Conservation (phyloP, 208 protist species). For the Leishmania major region DNA sequence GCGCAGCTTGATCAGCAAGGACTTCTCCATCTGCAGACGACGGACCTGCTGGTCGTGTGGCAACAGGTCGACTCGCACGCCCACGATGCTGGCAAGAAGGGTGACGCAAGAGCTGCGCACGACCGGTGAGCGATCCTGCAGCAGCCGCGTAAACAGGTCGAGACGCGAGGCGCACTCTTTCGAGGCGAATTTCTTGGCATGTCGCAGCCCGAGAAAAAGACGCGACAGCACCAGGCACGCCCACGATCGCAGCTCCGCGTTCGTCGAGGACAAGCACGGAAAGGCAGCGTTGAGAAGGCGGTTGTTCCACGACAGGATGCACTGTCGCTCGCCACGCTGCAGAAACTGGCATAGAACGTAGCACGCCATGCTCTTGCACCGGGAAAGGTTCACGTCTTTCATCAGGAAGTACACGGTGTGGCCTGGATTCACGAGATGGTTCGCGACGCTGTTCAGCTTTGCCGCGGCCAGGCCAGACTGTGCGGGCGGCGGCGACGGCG, state of each 20-base stretch:
- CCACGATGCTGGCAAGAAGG: slow-evolving; percentile 78
- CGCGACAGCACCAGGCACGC: slow-evolving; percentile 77
- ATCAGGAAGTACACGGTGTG: slow-evolving; percentile 72
- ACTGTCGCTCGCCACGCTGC: slow-evolving; percentile 64
- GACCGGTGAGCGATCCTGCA: slow-evolving; percentile 84
- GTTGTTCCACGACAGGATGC: slow-evolving; percentile 83
- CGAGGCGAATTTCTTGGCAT: slow-evolving; percentile 81
- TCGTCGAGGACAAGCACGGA: slow-evolving; percentile 55
- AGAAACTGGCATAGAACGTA: slow-evolving; percentile 93
- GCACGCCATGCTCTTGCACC: slow-evolving; percentile 91
- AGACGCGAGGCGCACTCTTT: slow-evolving; percentile 75
- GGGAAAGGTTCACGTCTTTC: slow-evolving; percentile 59
- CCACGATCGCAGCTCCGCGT: slow-evolving; percentile 85
- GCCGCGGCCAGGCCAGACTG: not conserved
- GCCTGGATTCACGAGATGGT: slow-evolving; percentile 17
- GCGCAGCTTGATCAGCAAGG: slow-evolving; percentile 79
- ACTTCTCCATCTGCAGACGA: slow-evolving; percentile 87
- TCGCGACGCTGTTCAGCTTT: slow-evolving; percentile 22
- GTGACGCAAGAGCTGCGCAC: slow-evolving; percentile 90
- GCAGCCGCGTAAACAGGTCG: slow-evolving; percentile 71
- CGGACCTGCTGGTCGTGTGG: slow-evolving; percentile 64
- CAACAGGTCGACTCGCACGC: slow-evolving; percentile 60
- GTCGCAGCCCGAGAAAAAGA: slow-evolving; percentile 68
- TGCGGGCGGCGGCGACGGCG: slow-evolving; percentile 4
- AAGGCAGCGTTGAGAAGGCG: slow-evolving; percentile 80